Conservation (phyloP, 1,284 basidiomycete species). For the Irpex sp. region DNA sequence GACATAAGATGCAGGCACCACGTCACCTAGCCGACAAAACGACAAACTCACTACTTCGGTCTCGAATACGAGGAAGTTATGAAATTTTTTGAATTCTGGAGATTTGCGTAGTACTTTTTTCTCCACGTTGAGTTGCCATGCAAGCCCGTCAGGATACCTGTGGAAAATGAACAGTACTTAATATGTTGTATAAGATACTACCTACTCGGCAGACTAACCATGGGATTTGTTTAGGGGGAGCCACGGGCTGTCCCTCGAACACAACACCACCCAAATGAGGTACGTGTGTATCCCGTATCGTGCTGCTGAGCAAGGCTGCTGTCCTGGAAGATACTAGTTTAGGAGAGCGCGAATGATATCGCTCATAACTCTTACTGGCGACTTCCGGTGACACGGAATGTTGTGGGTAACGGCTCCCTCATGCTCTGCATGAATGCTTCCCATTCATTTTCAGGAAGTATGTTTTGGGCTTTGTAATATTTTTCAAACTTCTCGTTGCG, state of each 20-base stretch:
- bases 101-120: constrained; percentile 89
- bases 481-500: constrained; percentile 67
- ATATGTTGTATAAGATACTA: constrained; percentile 1
- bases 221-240: constrained; percentile 80
- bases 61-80: constrained; percentile 96
- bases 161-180: constrained; percentile 1
- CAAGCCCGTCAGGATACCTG: constrained; percentile 92
- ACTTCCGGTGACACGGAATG: constrained; percentile 90
- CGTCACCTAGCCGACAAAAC: background rate
- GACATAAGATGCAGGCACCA: background rate
- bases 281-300: constrained; percentile 75
- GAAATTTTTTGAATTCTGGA: constrained; percentile 95
- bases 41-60: constrained; percentile 76
- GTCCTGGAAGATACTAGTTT: constrained; percentile 41
- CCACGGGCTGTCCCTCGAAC: constrained; percentile 75
- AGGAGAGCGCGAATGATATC: constrained; percentile 3
- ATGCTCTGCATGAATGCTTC: constrained; percentile 67
- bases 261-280: constrained; percentile 73
- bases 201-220: constrained; percentile 54
- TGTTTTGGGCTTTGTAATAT: constrained; percentile 79
- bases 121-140: constrained; percentile 93
- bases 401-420: constrained; percentile 82
- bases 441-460: constrained; percentile 79
- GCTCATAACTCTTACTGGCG: constrained; percentile 60
- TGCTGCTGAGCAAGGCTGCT: constrained; percentile 68